phyloP scores from a whole-genome alignment of 176 grass and related monocot species.

The Musa troglodytarum region DNA sequence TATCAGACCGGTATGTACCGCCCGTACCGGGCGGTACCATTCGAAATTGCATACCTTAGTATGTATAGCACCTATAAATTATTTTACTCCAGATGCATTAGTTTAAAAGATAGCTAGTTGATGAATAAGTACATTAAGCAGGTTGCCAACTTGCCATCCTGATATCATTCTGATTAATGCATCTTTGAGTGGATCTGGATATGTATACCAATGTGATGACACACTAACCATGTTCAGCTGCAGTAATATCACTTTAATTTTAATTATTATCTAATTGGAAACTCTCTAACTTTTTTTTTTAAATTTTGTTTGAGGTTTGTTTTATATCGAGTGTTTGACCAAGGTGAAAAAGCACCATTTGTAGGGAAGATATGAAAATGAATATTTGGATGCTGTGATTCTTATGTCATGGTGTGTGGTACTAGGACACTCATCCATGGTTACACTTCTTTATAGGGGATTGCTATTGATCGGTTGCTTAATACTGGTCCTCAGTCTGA shows the following conservation, averaged over 20 bases:
- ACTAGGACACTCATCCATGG: neutral
- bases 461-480: conserved; percentile 68
- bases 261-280: neutral
- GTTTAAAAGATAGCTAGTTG: too few species aligned
- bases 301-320: neutral
- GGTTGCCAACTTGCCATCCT: too few species aligned
- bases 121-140: too few species aligned
- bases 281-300: neutral
- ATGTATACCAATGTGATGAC: too few species aligned
- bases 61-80: neutral
- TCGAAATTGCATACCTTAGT: too few species aligned
- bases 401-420: neutral
- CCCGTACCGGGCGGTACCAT: too few species aligned
- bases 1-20: too few species aligned
- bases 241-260: too few species aligned
- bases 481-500: conserved; percentile 60
- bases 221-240: too few species aligned
- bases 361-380: neutral
- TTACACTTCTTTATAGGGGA: conserved; percentile 48
- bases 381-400: neutral
- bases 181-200: too few species aligned
- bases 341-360: neutral
- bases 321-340: neutral
- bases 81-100: too few species aligned
- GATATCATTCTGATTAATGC: too few species aligned